phyloP scores from a whole-genome alignment of 2,329 filamentous ascomycete species.

The Ceratocystis eucalypticola region DNA sequence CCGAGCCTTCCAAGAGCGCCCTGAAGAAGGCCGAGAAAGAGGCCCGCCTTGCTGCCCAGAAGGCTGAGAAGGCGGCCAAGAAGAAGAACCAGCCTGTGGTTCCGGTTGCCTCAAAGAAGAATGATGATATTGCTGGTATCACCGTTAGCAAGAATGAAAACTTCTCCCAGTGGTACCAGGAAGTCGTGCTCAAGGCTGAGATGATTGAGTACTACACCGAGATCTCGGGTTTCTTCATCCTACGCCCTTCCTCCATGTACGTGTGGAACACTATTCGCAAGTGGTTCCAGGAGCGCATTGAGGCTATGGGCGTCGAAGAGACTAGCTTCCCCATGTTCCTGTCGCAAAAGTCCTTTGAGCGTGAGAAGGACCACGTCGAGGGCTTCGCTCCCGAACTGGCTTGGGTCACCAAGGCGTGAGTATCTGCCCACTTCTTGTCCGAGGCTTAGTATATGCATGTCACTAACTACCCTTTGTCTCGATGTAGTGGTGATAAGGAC shows the following conservation, averaged over 20 bases:
- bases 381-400: slow-evolving; percentile 92
- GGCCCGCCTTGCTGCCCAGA: slow-evolving; percentile 46
- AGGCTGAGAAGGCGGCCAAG: slow-evolving; percentile 48
- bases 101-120: slow-evolving; percentile 47
- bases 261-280: slow-evolving; percentile 53
- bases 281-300: slow-evolving; percentile 63
- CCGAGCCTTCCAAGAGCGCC: slow-evolving; percentile 44
- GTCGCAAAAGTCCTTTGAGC: slow-evolving; percentile 71
- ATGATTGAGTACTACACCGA: slow-evolving; percentile 94
- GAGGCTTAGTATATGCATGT: background rate
- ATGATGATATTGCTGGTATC: slow-evolving; percentile 68
- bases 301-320: slow-evolving; percentile 85
- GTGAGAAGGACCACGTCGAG: slow-evolving; percentile 92
- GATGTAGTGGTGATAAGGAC: slow-evolving; percentile 66
- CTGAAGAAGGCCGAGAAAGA: slow-evolving; percentile 54
- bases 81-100: slow-evolving; percentile 39
- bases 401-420: slow-evolving; percentile 73
- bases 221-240: slow-evolving; percentile 93
- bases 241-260: slow-evolving; percentile 58
- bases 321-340: slow-evolving; percentile 95
- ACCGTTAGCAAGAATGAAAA: slow-evolving; percentile 74
- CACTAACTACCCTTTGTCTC: background rate
- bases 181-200: slow-evolving; percentile 91
- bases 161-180: slow-evolving; percentile 92
- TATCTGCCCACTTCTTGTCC: slow-evolving; percentile 20